Conservation (phyloP, 805 yeast species). For the Monosporozyma yasuniensis region DNA sequence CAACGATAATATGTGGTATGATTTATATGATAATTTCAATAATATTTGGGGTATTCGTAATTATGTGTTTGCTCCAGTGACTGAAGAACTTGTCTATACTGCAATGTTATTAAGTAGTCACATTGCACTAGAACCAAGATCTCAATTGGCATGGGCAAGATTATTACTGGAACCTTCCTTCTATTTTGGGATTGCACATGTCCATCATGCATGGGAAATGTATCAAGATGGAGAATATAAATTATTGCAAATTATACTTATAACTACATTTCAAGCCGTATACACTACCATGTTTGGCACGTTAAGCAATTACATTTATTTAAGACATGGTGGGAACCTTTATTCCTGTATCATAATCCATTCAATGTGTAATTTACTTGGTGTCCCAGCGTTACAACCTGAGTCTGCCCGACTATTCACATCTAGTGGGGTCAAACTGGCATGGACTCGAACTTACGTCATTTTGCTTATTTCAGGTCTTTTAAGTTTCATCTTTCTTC, state of each 20-base stretch:
- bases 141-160: conserved; percentile 4
- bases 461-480: conserved; percentile 16
- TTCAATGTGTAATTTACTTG: conserved; percentile 27
- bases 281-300: conserved; percentile 30
- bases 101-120: conserved; percentile 22
- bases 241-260: conserved; percentile 11
- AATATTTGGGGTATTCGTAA: conserved; percentile 28
- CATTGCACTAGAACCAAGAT: conserved; percentile 7
- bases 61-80: conserved; percentile 28
- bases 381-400: conserved; percentile 22
- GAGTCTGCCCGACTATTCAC: not conserved
- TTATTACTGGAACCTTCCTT: conserved; percentile 20
- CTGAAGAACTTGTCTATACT: conserved; percentile 30
- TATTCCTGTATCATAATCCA: conserved; percentile 26
- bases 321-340: conserved; percentile 24
- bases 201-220: conserved; percentile 28
- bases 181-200: conserved; percentile 30
- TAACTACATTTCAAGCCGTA: conserved; percentile 17
- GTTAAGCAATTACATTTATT: conserved; percentile 24
- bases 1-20: conserved; percentile 2
- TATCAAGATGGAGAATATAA: conserved; percentile 13
- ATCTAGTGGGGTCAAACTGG: conserved; percentile 5
- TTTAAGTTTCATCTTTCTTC: not conserved
- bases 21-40: conserved; percentile 13
- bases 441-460: conserved; percentile 9